These are phyloP conservation scores for Metschnikowia arizonensis DNA, from an alignment of 805 yeast genomes.

Conservation along the genomic window DNA sequence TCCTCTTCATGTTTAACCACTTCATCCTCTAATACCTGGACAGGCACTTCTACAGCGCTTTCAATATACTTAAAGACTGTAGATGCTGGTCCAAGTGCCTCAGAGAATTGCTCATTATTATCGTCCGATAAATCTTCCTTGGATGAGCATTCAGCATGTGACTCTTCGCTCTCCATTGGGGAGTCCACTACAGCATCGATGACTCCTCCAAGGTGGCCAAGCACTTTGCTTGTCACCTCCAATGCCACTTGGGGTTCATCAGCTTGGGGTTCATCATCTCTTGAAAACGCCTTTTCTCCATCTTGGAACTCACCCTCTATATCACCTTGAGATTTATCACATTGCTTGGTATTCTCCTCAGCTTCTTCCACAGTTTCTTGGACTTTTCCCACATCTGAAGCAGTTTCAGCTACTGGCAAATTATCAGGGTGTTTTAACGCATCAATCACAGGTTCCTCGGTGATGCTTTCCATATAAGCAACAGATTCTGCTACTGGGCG, in stretches of 20 bases:
- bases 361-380: background rate
- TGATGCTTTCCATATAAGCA: background rate
- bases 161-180: background rate
- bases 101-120: background rate
- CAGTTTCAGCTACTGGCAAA: background rate
- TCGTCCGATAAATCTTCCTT: background rate
- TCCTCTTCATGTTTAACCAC: background rate
- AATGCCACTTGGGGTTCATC: background rate
- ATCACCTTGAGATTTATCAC: background rate
- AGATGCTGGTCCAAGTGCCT: slow-evolving; percentile 1
- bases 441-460: background rate
- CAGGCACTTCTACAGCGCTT: background rate
- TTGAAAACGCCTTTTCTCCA: background rate
- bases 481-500: background rate
- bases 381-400: background rate
- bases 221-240: background rate
- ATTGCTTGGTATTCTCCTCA: background rate
- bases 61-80: background rate
- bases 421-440: background rate
- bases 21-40: background rate
- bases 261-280: background rate
- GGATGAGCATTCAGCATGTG: background rate
- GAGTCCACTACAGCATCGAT: background rate
- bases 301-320: background rate
- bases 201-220: background rate